A percentile compares a stretch with the other conserved stretches of the same genome.
These are phyloP conservation scores for Cryptosporidium parvum DNA, from an alignment of 169 alveolate species.

Conservation along the genomic window DNA sequence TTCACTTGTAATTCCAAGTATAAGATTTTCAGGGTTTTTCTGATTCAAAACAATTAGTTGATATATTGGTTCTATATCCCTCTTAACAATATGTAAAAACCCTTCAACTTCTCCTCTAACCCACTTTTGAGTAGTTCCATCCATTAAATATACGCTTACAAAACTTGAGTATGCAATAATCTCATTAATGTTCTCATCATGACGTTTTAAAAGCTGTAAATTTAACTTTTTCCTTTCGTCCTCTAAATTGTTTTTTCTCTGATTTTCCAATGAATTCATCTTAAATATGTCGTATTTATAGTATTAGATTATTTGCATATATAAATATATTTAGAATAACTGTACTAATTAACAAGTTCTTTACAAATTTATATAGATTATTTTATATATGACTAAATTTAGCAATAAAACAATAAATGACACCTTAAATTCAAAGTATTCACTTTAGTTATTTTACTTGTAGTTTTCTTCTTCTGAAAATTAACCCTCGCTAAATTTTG, in stretches of 20 bases:
- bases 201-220: constrained; percentile 58
- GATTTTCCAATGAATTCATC: constrained; percentile 15
- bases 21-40: constrained; percentile 68
- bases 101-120: constrained; percentile 75
- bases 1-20: constrained; percentile 38
- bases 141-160: constrained; percentile 75
- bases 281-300: background rate
- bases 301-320: background rate
- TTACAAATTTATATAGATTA: too few relatives aligned
- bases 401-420: background rate
- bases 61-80: constrained; percentile 52
- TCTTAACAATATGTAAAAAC: constrained; percentile 55
- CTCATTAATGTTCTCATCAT: constrained; percentile 53
- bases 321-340: background rate
- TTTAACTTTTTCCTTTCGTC: constrained; percentile 45
- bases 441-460: background rate
- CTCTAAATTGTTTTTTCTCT: constrained; percentile 14
- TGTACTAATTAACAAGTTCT: background rate
- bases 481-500: background rate
- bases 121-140: constrained; percentile 62
- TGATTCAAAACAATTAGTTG: constrained; percentile 66
- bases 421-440: background rate
- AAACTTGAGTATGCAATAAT: constrained; percentile 64
- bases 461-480: background rate
- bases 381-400: background rate